Evolutionary conservation across 441 rosid species (phyloP), one percentile per base, ranked within the genome.

Genomic region (Viola pubescens): DNA sequence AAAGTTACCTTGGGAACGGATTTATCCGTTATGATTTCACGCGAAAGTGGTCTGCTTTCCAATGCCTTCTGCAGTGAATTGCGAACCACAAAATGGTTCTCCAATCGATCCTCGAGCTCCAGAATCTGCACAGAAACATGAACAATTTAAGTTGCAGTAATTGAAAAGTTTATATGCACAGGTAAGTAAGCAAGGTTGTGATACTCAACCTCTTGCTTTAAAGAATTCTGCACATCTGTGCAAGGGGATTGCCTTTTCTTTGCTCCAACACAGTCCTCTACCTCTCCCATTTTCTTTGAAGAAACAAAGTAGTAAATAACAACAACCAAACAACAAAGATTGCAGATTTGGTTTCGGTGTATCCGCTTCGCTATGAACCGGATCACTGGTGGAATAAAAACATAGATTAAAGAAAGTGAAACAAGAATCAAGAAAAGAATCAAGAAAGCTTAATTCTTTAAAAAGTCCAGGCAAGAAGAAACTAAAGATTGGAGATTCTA

Each of bases 21-120:
- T 60, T 77, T 73, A 65, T 74, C 71, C 34, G 68, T 66, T 63
- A 51, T 52, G 49, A 68, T 70, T 48, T 78, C 83, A 68, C 62
- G 60, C 61, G 79, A 68, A 63, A 79, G 61, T 19, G 76, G 74
- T 65, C 54, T 74, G 16, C 73, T 58, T 62, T 59, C 64, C 52
- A 88, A 60, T 62, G 87, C 87, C 66, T 74, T 79, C 80, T 85
- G 82, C 65, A 91, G 58, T 52, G 82, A 81, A 42, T 48, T 60
- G 4, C 85, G 82, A n/a, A 75, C 78, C 64, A 65, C 64, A 52
- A 72, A 62, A 61, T 91, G 85, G 62, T 80, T 80, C 52, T 62
- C 61, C 50, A 86, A 64, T 67, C 63, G 74, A 63, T 77, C 81
- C 58, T 82, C 81, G 63, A 88, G 80, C 57, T 64, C 70, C 53